phyloP scores from a whole-genome alignment of 441 rosid genomes.

The Macaranga tanarius region DNA sequence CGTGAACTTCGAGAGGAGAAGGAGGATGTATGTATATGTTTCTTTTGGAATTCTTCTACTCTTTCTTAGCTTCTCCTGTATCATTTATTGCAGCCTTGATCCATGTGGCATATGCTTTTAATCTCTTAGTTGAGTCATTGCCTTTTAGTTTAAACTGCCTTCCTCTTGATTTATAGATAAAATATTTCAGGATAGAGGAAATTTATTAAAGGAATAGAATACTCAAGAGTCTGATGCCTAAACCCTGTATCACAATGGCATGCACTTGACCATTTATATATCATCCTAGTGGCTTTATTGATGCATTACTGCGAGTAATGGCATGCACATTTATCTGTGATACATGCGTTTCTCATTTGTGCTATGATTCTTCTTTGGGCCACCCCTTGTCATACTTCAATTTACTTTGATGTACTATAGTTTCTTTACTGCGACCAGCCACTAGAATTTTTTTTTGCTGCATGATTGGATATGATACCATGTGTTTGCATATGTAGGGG shows the following conservation, averaged over 20 bases:
- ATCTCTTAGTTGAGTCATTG: too few relatives aligned
- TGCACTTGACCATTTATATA: background rate
- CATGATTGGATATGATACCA: background rate
- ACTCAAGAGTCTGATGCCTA: background rate
- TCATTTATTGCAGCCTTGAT: background rate
- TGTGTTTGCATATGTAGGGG: background rate
- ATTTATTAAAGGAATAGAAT: background rate
- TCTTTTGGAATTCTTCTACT: slow-evolving; percentile 12
- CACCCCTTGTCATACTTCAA: too few relatives aligned
- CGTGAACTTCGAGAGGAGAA: slow-evolving; percentile 79
- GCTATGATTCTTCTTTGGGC: too few relatives aligned
- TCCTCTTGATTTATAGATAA: background rate
- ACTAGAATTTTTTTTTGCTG: background rate
- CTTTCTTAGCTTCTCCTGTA: background rate
- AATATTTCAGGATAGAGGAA: background rate
- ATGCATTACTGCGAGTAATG: background rate
- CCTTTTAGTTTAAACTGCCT: background rate
- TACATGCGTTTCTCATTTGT: background rate
- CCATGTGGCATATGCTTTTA: too few relatives aligned
- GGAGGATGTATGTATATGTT: slow-evolving; percentile 72
- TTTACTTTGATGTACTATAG: background rate
- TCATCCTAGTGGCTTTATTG: background rate
- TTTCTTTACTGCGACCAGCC: background rate
- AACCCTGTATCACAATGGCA: background rate
- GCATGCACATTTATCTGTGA: background rate